Percentiles rank a stretch among this genome's conserved stretches.
These are phyloP conservation scores for Globisporangium apiculatum DNA, from an alignment of 352 stramenopile genomes.

Conservation along the genomic window DNA sequence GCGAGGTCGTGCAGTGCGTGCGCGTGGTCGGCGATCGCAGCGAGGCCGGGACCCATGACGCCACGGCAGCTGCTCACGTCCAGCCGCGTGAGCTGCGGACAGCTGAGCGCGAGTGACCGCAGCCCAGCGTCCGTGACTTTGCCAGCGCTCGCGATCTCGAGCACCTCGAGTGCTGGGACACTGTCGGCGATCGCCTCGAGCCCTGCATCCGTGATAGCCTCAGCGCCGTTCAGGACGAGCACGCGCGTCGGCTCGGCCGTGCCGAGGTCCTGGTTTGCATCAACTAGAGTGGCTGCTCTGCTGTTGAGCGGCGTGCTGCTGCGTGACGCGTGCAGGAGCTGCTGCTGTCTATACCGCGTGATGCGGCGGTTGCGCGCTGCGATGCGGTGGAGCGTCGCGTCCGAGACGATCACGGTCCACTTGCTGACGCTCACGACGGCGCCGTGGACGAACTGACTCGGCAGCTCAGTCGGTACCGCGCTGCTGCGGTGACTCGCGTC, in stretches of 20 bases:
- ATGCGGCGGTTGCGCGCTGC: slow-evolving; percentile 56
- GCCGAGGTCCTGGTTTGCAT: background rate
- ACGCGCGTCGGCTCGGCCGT: slow-evolving; percentile 23
- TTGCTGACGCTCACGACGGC: slow-evolving; percentile 42
- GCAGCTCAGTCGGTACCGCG: slow-evolving; percentile 30
- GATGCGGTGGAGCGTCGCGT: slow-evolving; percentile 52
- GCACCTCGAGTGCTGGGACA: slow-evolving; percentile 40
- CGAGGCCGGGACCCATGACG: slow-evolving; percentile 53
- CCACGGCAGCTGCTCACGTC: slow-evolving; percentile 39
- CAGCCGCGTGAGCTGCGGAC: slow-evolving; percentile 33
- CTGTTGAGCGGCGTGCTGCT: background rate
- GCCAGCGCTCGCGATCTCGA: slow-evolving; percentile 40
- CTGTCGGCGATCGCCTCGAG: slow-evolving; percentile 42
- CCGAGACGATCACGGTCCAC: slow-evolving; percentile 66
- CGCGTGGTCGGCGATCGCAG: slow-evolving; percentile 56
- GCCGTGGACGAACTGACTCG: slow-evolving; percentile 54
- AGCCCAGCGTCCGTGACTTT: slow-evolving; percentile 52
- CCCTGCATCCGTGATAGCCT: slow-evolving; percentile 53
- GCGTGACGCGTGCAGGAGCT: slow-evolving; percentile 11
- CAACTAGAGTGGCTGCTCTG: background rate
- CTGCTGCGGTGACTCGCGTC: background rate
- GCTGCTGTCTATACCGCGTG: slow-evolving; percentile 15
- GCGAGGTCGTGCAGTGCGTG: slow-evolving; percentile 25
- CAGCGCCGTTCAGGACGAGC: slow-evolving; percentile 57
- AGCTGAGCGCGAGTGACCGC: slow-evolving; percentile 41